Percentiles rank a stretch among this genome's conserved stretches.
Evolutionary conservation across 108 stramenopile genomes (phyloP).

Genomic region (Conticribra weissflogii): DNA sequence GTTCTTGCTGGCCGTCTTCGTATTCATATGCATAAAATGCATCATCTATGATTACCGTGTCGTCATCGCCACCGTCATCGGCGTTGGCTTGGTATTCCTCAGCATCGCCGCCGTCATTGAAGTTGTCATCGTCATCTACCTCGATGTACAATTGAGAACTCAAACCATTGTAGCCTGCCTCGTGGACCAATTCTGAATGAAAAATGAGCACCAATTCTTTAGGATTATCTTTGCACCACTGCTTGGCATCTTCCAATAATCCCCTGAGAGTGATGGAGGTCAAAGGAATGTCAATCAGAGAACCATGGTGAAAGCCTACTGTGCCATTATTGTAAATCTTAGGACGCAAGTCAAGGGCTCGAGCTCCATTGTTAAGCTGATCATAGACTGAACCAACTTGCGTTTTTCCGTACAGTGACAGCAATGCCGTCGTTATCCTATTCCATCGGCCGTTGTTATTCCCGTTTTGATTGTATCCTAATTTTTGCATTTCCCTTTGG

Average conservation of each 20-base stretch:
- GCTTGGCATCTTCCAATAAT: constrained; percentile 56
- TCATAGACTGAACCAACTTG: constrained; percentile 67
- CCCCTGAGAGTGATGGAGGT: constrained; percentile 30
- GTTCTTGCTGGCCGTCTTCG: constrained; percentile 1
- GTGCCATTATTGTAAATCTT: constrained; percentile 66
- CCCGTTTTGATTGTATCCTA: constrained; percentile 1
- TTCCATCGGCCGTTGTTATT: constrained; percentile 9
- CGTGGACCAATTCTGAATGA: constrained; percentile 61
- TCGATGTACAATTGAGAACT: constrained; percentile 25
- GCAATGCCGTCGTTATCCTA: constrained; percentile 24
- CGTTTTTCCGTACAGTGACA: constrained; percentile 69
- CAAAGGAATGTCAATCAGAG: constrained; percentile 54
- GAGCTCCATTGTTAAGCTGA: constrained; percentile 71
- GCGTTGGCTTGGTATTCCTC: constrained; percentile 2
- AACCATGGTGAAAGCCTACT: constrained; percentile 71
- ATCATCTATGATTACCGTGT: too few relatives aligned
- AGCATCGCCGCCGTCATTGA: neutral
- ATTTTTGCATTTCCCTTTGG: neutral
- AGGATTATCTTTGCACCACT: constrained; percentile 71
- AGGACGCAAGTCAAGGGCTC: constrained; percentile 76
- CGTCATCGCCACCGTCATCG: constrained; percentile 1
- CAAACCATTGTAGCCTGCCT: constrained; percentile 32
- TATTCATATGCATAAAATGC: constrained; percentile 19
- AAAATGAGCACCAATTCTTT: constrained; percentile 68
- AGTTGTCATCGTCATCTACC: constrained; percentile 6